Conservation (phyloP, 768 basidiomycete species). For the Podaxis pistillaris region DNA sequence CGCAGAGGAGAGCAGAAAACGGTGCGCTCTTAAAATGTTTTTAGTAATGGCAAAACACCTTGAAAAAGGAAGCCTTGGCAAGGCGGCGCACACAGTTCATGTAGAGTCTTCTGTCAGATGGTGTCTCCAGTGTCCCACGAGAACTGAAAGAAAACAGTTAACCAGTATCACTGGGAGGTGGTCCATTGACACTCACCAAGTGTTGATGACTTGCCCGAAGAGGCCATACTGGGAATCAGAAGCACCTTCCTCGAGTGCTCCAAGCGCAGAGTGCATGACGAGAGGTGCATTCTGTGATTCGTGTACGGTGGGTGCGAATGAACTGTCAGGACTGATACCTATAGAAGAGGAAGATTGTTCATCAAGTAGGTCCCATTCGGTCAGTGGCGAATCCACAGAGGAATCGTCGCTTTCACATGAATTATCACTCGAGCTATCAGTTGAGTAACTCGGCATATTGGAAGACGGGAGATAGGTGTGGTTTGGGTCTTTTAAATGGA, state of each 20-base stretch:
- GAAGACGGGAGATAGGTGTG: too few species aligned
- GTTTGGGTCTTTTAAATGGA: too few species aligned
- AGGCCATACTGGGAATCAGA: conserved; percentile 57
- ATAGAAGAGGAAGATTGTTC: conserved; percentile 17
- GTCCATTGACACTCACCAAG: conserved; percentile 35
- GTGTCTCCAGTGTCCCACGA: conserved; percentile 29
- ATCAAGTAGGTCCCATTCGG: conserved; percentile 31
- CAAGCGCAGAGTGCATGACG: conserved; percentile 47
- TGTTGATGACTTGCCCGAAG: conserved; percentile 45
- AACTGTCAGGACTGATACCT: conserved; percentile 12
- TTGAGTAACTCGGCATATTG: not conserved
- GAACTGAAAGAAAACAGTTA: conserved; percentile 25
- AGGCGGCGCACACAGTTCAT: conserved; percentile 54
- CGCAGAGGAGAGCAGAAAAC: conserved; percentile 71
- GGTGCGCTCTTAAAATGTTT: conserved; percentile 57
- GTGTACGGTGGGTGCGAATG: conserved; percentile 26
- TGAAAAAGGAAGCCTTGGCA: not conserved
- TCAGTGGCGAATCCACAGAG: conserved; percentile 14
- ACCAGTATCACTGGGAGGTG: not conserved
- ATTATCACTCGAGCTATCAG: too few species aligned
- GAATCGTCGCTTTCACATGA: not conserved
- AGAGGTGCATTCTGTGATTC: conserved; percentile 49
- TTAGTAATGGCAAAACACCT: not conserved
- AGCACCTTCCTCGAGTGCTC: conserved; percentile 25
- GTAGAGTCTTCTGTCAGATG: conserved; percentile 54